Base-by-base conservation (phyloP, 1,284 basidiomycete genomes). In the Earliella scabrosa region DNA sequence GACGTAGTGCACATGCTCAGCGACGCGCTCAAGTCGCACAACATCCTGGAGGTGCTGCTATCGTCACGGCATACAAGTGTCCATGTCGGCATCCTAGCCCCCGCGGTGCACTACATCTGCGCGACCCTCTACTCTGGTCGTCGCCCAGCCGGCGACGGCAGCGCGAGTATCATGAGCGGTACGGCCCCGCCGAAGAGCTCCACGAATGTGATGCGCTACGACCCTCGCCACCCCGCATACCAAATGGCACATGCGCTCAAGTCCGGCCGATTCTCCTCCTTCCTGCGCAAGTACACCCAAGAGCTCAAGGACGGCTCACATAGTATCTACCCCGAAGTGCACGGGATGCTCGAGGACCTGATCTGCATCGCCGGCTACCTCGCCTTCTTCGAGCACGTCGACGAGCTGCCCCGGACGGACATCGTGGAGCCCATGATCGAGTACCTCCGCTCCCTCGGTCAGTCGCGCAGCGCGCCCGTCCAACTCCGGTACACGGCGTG, bases 311-410 rank as follows among this genome's bases (percentile, higher is more conserved):
- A 27, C 16, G 43, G 43, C 24, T 29, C 20, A 10, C 43, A 45
- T 14, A n/a, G n/a, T 13, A 4, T 16, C 14, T 21, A 24, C 16
- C 14, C 40, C 2, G 43, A 31, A 9, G n/a, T 29, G 34, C 41
- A 51, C 21, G 34, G 45, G 16, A 27, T 51, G 20, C 32, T 51
- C 14, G 32, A 36, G 21, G 50, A 51, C 40, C 31, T 45, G 32
- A 38, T 31, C 3, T 21, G 50, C 23, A 51, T 51, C 32, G 14
- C 41, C 3, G 40, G 50, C n/a, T 51, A 45, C 20, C 27, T 45
- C 24, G 34, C 41, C 8, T 44, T 36, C 50, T 44, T 45, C 50
- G 32, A 36, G 3, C 10, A 29, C 18, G 32, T 40, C 7, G 18
- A 18, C 27, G 21, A 41, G 40, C 31, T 38, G 11, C 50, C 41